Evolutionary conservation across 1,284 basidiomycete genomes (phyloP).

Genomic region (Fomitopsis pinicola): DNA sequence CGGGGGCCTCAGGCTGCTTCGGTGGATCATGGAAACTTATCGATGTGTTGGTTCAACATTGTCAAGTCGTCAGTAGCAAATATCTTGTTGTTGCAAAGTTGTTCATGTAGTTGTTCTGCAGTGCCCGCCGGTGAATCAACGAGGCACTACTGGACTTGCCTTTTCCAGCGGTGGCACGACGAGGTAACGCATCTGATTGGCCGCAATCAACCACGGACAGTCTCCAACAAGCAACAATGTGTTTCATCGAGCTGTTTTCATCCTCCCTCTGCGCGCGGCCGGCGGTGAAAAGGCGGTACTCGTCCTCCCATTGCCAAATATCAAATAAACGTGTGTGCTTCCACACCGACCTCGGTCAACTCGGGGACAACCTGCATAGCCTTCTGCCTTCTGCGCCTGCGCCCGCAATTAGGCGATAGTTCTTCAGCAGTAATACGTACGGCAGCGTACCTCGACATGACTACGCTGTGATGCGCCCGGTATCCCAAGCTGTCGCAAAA

Average conservation of each 20-base stretch:
- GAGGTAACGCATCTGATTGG: background rate
- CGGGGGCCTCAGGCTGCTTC: too few relatives aligned
- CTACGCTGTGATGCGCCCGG: background rate
- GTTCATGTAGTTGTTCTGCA: too few relatives aligned
- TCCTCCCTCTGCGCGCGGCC: background rate
- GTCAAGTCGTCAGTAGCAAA: too few relatives aligned
- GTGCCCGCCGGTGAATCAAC: background rate
- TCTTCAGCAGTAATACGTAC: background rate
- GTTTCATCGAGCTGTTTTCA: background rate
- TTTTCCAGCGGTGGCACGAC: background rate
- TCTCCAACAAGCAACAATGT: too few relatives aligned
- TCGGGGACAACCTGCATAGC: background rate
- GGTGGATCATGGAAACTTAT: too few relatives aligned
- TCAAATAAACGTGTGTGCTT: background rate
- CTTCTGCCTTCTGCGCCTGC: background rate
- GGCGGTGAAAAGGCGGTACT: background rate
- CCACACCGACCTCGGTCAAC: background rate
- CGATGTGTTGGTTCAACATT: too few relatives aligned
- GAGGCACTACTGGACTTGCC: background rate
- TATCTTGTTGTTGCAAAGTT: too few relatives aligned
- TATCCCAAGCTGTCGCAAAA: background rate
- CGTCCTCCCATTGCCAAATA: background rate
- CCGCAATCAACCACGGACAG: background rate
- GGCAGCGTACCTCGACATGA: background rate
- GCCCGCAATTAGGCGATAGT: too few relatives aligned